Percentiles rank a stretch among this genome's conserved stretches.
phyloP scores from a whole-genome alignment of 768 basidiomycete species.

The Exsudoporus frostii region DNA sequence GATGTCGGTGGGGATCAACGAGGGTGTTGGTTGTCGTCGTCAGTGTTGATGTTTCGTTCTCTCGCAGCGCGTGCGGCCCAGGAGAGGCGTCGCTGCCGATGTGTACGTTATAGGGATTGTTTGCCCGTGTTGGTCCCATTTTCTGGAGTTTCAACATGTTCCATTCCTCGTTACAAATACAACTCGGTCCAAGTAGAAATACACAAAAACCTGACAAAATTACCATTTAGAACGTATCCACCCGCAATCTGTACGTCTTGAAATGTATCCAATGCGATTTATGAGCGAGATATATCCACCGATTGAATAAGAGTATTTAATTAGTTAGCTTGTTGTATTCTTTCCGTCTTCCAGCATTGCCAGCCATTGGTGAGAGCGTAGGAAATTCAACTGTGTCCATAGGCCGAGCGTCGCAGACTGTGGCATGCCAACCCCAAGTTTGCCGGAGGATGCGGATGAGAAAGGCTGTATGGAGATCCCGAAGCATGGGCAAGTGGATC shows the following conservation, averaged over 20 bases:
- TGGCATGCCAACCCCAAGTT: slow-evolving; percentile 15
- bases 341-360: background rate
- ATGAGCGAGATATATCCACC: slow-evolving; percentile 16
- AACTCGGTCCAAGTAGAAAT: slow-evolving; percentile 19
- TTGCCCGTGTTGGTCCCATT: slow-evolving; percentile 23
- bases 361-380: background rate
- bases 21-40: slow-evolving; percentile 6
- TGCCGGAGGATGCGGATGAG: slow-evolving; percentile 7
- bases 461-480: slow-evolving; percentile 1
- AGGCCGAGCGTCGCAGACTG: slow-evolving; percentile 7
- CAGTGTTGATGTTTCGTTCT: slow-evolving; percentile 7
- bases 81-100: background rate
- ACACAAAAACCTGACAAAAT: slow-evolving; percentile 11
- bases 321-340: slow-evolving; percentile 9
- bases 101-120: slow-evolving; percentile 10
- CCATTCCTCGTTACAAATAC: slow-evolving; percentile 22
- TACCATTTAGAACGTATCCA: slow-evolving; percentile 2
- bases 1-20: background rate
- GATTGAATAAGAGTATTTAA: slow-evolving; percentile 16
- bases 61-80: background rate
- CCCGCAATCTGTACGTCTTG: slow-evolving; percentile 10
- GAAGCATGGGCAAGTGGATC: slow-evolving; percentile 9
- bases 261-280: slow-evolving; percentile 9
- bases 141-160: background rate
- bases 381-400: slow-evolving; percentile 6